phyloP scores from a whole-genome alignment of 805 yeast species.

The Wickerhamiella sorbophila region DNA sequence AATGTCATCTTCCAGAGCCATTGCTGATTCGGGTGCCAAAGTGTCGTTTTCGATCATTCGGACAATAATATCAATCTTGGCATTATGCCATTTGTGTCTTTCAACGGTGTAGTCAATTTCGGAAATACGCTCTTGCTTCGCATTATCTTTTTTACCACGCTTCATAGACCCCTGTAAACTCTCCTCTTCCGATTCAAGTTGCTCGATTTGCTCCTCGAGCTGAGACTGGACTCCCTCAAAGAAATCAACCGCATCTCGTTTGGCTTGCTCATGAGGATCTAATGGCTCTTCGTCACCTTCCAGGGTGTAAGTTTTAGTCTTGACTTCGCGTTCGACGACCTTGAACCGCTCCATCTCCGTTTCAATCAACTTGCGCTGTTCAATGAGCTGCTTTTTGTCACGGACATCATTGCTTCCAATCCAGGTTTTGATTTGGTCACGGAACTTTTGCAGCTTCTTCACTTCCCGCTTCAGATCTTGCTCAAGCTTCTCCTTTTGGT shows the following conservation, averaged over 20 bases:
- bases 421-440: constrained; percentile 96
- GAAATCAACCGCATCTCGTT: constrained; percentile 56
- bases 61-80: constrained; percentile 62
- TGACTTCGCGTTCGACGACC: constrained; percentile 82
- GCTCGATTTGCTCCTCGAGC: constrained; percentile 66
- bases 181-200: constrained; percentile 58
- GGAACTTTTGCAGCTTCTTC: constrained; percentile 79
- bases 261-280: constrained; percentile 72
- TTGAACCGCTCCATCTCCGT: constrained; percentile 86
- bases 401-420: constrained; percentile 80
- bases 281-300: constrained; percentile 48
- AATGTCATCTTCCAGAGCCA: constrained; percentile 73
- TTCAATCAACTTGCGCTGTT: constrained; percentile 53
- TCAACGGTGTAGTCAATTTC: constrained; percentile 50
- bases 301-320: constrained; percentile 84
- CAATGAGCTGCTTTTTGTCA: constrained; percentile 68
- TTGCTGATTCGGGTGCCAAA: constrained; percentile 61
- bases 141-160: constrained; percentile 45
- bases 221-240: constrained; percentile 62
- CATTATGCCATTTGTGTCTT: constrained; percentile 66
- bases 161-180: constrained; percentile 36
- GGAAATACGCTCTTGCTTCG: constrained; percentile 43
- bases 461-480: constrained; percentile 82
- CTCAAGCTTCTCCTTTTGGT: constrained; percentile 89
- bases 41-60: constrained; percentile 68